Evolutionary conservation across 306 rosid genomes (phyloP), one percentile per base, ranked within the genome.

Genomic region (Glycine latifolia): DNA sequence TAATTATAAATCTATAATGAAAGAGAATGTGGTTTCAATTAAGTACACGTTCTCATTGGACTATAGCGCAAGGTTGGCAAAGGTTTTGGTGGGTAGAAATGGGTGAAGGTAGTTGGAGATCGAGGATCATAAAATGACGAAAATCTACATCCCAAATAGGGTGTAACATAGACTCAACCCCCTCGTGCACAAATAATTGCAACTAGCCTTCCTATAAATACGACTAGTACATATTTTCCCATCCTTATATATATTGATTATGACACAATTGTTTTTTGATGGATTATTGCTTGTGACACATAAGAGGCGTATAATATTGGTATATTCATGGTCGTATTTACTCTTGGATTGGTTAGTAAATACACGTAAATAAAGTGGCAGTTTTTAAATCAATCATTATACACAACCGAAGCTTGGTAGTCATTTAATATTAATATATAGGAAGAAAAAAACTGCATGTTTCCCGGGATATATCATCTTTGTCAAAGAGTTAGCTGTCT

Each of bases 401-500:
- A 26, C 31, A 26, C 31, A 26, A 65, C 15, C 35, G 53, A 77
- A 83, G 83, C 41, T 26, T 77, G 58, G 80, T 74, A 63, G 79
- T 49, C 17, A 39, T 75, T 37, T 39, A 17, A 52, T 35, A 53
- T 62, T 11, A 31, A 58, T 44, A 48, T 10, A 15, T 7, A 15
- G 12, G 17, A 39, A 74, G 65, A 81, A 61, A 79, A 82, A 77
- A 53, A 12, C 3, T 13, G 2, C 16, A 16, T 82, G 48, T 72
- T 71, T 80, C 33, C 39, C 41, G 50, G 33, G 26, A 35, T 44
- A 49, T 14, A 7, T 79, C 71, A 73, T 81, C 49, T 89, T 91
- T 82, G 97, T 92, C 97, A 92, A 90, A 82, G 91, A 73, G 92
- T 84, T 92, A 91, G 95, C 84, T 92, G 93, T 91, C 90, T 79